phyloP scores from a whole-genome alignment of 352 stramenopile genomes.

The Phytophthora agathidicida region DNA sequence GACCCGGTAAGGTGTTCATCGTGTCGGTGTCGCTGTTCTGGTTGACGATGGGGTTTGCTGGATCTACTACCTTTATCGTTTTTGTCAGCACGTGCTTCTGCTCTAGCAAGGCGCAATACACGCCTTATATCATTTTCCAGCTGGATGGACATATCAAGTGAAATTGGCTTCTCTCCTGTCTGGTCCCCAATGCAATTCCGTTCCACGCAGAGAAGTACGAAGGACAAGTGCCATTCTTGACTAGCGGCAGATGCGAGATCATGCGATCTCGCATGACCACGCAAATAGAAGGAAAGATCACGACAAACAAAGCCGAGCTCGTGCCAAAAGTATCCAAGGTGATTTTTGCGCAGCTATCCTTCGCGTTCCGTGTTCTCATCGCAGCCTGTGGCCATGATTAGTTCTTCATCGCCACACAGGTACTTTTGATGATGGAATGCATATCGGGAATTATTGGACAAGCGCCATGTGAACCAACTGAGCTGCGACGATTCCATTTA shows the following conservation, averaged over 20 bases:
- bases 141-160: constrained; percentile 26
- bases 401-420: constrained; percentile 63
- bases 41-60: constrained; percentile 2
- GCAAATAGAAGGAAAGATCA: constrained; percentile 25
- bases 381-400: constrained; percentile 79
- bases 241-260: constrained; percentile 8
- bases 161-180: no score
- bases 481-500: no score
- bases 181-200: constrained; percentile 8
- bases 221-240: constrained; percentile 16
- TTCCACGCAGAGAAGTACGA: neutral
- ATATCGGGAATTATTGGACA: constrained; percentile 86
- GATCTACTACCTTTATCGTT: neutral
- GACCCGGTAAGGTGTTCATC: constrained; percentile 12
- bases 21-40: constrained; percentile 41
- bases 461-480: constrained; percentile 41
- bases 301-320: constrained; percentile 66
- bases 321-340: constrained; percentile 80
- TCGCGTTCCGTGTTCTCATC: constrained; percentile 78
- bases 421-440: constrained; percentile 89
- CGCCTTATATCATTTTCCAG: constrained; percentile 66
- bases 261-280: constrained; percentile 14
- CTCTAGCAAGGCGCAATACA: constrained; percentile 52
- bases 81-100: constrained; percentile 25
- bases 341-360: constrained; percentile 66